These are phyloP conservation scores for Pochonia chlamydosporia DNA, from an alignment of 2,329 filamentous ascomycete species.

Conservation along the genomic window DNA sequence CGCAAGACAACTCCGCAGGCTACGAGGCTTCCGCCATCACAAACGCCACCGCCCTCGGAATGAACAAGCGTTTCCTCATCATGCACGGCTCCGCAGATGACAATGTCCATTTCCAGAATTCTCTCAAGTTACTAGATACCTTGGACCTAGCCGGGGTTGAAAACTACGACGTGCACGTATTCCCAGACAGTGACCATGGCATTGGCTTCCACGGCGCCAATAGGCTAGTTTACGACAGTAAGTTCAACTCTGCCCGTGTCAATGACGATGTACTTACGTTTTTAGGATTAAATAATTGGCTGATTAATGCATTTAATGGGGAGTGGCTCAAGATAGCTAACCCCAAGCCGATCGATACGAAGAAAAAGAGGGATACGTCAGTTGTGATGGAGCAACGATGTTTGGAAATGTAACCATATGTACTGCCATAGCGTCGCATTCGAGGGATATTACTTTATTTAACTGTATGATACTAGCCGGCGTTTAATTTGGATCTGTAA, in stretches of 20 bases:
- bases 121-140: slow-evolving; percentile 78
- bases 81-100: slow-evolving; percentile 98
- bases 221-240: slow-evolving; percentile 86
- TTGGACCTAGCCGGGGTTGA: slow-evolving; percentile 75
- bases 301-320: slow-evolving; percentile 95
- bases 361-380: slow-evolving; percentile 2
- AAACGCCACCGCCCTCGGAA: slow-evolving; percentile 65
- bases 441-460: no score
- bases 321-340: slow-evolving; percentile 68
- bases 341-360: slow-evolving; percentile 38
- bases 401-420: no score
- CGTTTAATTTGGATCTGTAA: no score
- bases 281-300: slow-evolving; percentile 76
- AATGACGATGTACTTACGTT: not conserved
- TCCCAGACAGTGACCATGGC: slow-evolving; percentile 91
- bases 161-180: slow-evolving; percentile 96
- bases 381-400: not conserved
- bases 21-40: slow-evolving; percentile 71
- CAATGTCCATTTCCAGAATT: slow-evolving; percentile 97
- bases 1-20: slow-evolving; percentile 71
- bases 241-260: slow-evolving; percentile 27
- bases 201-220: slow-evolving; percentile 96
- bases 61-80: slow-evolving; percentile 81
- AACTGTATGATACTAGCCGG: not conserved
- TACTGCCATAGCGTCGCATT: no score